phyloP scores from a whole-genome alignment of 1,139 yeast genomes.

The Diutina scorzettiae region DNA sequence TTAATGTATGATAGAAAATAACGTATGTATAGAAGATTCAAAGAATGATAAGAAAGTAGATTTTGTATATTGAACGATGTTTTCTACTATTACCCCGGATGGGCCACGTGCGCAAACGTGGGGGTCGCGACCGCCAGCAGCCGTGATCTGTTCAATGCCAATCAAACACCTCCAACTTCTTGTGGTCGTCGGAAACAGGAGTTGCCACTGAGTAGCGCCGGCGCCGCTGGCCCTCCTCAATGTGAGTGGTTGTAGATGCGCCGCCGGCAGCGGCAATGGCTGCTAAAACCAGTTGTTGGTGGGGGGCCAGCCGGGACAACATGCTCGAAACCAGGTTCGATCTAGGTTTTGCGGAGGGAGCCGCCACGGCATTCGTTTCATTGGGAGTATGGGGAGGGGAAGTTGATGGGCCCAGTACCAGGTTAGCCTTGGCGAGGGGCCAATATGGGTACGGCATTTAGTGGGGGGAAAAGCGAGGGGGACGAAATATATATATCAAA shows the following conservation, averaged over 20 bases:
- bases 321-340: neutral
- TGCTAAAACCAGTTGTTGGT: neutral
- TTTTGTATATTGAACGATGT: too few relatives aligned
- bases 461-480: neutral
- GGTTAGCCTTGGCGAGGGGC: neutral
- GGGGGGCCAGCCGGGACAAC: neutral
- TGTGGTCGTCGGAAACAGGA: too few relatives aligned
- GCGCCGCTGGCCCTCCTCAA: neutral
- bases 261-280: conserved; percentile 6
- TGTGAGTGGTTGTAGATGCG: neutral
- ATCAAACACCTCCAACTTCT: too few relatives aligned
- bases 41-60: too few relatives aligned
- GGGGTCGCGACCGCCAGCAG: neutral
- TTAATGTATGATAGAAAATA: neutral
- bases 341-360: neutral
- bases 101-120: too few relatives aligned
- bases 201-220: conserved; percentile 5
- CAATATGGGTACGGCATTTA: conserved; percentile 3
- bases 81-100: too few relatives aligned
- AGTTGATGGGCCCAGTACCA: neutral
- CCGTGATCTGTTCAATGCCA: neutral
- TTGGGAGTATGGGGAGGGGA: neutral
- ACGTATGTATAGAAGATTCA: too few relatives aligned
- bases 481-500: too few relatives aligned
- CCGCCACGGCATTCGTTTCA: neutral